These are phyloP conservation scores for Globisporangium sylvaticum DNA, from an alignment of 352 stramenopile species.

Conservation along the genomic window DNA sequence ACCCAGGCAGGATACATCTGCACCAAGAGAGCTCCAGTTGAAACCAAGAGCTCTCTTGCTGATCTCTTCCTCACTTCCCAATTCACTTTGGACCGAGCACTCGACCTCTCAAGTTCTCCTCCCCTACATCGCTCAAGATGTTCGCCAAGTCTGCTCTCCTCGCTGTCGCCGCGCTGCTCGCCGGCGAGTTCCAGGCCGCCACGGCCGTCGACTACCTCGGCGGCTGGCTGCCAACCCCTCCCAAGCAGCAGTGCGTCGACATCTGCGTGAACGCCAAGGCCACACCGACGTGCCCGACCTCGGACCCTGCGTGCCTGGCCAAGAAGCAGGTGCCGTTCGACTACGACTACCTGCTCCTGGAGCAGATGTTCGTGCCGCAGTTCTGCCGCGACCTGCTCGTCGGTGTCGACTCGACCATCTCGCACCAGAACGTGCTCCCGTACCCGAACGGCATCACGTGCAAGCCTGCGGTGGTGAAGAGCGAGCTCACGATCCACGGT, in stretches of 20 bases:
- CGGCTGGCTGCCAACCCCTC: conserved; percentile 45
- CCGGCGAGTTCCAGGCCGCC: conserved; percentile 7
- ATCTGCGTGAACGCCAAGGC: conserved; percentile 65
- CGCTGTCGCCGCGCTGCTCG: not conserved
- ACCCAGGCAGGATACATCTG: too few species aligned
- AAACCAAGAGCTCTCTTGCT: not conserved
- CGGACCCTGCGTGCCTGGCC: conserved; percentile 42
- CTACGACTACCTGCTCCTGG: conserved; percentile 74
- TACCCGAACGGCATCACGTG: conserved; percentile 53
- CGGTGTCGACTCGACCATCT: conserved; percentile 66
- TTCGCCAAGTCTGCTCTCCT: conserved; percentile 15
- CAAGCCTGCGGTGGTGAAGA: conserved; percentile 32
- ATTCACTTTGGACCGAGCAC: not conserved
- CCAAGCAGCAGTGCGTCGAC: conserved; percentile 60
- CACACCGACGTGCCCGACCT: conserved; percentile 49
- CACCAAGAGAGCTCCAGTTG: too few species aligned
- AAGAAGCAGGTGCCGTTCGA: conserved; percentile 64
- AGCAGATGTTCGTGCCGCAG: conserved; percentile 73
- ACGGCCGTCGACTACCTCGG: conserved; percentile 52
- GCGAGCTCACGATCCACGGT: conserved; percentile 63
- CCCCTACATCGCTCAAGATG: too few species aligned
- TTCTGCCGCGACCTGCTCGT: conserved; percentile 70
- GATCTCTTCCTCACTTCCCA: not conserved
- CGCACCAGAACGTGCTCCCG: conserved; percentile 63
- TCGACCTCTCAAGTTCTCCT: too few species aligned